Conservation (phyloP, 768 basidiomycete species). For the Kwoniella heveanensis region DNA sequence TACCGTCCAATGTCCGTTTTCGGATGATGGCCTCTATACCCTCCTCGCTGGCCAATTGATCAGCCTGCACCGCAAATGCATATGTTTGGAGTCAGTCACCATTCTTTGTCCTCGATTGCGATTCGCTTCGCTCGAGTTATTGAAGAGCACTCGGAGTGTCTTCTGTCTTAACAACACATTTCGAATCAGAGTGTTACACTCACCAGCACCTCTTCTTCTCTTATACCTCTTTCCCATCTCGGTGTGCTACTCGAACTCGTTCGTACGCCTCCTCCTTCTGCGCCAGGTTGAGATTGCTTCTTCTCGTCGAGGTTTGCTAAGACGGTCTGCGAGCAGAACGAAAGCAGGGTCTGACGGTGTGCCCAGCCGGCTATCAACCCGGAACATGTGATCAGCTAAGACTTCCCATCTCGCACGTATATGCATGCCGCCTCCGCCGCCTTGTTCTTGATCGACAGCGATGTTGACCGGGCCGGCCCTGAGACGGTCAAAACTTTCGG, state of each 20-base stretch:
- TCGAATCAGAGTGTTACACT: too few relatives aligned
- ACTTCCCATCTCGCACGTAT: neutral
- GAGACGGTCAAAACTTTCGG: too few relatives aligned
- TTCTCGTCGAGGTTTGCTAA: slow-evolving; percentile 38
- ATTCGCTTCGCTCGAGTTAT: too few relatives aligned
- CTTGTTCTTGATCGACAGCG: too few relatives aligned
- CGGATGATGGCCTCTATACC: slow-evolving; percentile 53
- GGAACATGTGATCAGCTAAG: neutral
- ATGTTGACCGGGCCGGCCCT: too few relatives aligned
- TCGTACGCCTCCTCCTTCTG: too few relatives aligned
- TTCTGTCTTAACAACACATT: too few relatives aligned
- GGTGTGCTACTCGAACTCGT: slow-evolving; percentile 1
- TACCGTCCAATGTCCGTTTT: slow-evolving; percentile 53
- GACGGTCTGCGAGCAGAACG: slow-evolving; percentile 46
- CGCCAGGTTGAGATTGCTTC: too few relatives aligned
- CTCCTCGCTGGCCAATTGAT: slow-evolving; percentile 51
- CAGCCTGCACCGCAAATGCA: slow-evolving; percentile 39
- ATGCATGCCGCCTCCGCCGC: too few relatives aligned
- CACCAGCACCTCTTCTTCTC: slow-evolving; percentile 51
- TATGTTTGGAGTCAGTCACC: too few relatives aligned
- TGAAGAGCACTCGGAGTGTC: too few relatives aligned
- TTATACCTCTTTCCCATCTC: slow-evolving; percentile 32
- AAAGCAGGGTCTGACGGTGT: slow-evolving; percentile 51
- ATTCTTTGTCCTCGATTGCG: too few relatives aligned
- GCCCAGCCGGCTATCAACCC: slow-evolving; percentile 47